Evolutionary conservation across 1,139 yeast species (phyloP).

Genomic region (Candida sp.): DNA sequence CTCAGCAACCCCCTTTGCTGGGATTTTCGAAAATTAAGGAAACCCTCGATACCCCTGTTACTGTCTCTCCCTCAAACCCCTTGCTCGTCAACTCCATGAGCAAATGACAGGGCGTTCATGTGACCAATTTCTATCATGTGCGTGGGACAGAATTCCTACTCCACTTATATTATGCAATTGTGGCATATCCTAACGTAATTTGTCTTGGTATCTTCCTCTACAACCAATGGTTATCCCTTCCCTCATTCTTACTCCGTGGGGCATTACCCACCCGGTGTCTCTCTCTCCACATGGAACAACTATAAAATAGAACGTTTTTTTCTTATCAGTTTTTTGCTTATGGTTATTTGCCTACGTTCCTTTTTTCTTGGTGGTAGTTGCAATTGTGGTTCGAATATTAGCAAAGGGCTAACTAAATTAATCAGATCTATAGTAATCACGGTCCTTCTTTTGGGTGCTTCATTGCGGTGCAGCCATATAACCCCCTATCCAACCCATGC

Average conservation of each 20-base stretch:
- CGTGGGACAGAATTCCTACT: neutral
- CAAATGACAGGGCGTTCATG: too few species aligned
- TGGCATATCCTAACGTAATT: conserved; percentile 3
- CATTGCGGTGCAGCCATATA: too few species aligned
- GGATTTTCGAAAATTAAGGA: too few species aligned
- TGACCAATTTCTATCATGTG: too few species aligned
- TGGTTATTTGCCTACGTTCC: neutral
- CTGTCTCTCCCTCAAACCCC: too few species aligned
- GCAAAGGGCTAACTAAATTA: neutral
- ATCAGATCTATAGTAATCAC: neutral
- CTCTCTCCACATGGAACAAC: neutral
- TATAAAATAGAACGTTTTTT: neutral
- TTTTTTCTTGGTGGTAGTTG: neutral
- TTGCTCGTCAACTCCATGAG: too few species aligned
- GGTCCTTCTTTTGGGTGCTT: neutral
- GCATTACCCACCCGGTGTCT: neutral
- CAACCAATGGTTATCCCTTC: neutral
- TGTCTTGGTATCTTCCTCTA: neutral
- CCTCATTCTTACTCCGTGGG: neutral
- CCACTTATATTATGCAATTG: conserved; percentile 1
- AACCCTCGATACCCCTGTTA: too few species aligned
- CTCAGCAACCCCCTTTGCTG: too few species aligned
- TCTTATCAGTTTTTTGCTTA: neutral
- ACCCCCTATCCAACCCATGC: too few species aligned
- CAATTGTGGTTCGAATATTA: neutral